Conservation (phyloP, 441 rosid species). For the Gossypium trilobum region DNA sequence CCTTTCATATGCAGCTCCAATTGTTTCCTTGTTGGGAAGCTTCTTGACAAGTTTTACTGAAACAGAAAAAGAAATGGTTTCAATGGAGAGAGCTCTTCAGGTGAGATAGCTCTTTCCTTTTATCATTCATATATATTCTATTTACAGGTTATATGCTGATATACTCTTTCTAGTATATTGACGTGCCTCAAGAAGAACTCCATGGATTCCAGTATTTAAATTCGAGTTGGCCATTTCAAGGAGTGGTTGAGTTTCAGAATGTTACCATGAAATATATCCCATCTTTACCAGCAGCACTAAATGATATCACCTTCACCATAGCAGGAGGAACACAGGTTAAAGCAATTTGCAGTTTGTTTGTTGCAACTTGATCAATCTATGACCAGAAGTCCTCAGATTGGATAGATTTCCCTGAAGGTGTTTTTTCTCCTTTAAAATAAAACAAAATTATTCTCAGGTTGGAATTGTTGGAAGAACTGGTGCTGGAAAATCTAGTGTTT, state of each 20-base stretch:
- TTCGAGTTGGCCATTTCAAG: constrained; percentile 66
- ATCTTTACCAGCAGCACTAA: constrained; percentile 65
- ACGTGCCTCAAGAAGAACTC: constrained; percentile 75
- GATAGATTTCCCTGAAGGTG: not conserved
- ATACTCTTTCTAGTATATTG: constrained; percentile 62
- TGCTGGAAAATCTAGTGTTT: constrained; percentile 85
- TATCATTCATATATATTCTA: not conserved
- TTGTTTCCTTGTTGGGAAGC: constrained; percentile 76
- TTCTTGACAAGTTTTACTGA: constrained; percentile 91
- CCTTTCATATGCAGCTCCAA: constrained; percentile 84
- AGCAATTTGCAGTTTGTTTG: constrained; percentile 6
- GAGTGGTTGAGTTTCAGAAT: constrained; percentile 60
- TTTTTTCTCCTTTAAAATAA: not conserved
- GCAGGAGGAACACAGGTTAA: constrained; percentile 64
- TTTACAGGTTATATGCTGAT: constrained; percentile 9
- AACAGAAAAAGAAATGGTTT: constrained; percentile 96
- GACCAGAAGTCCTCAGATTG: not conserved
- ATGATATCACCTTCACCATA: constrained; percentile 47
- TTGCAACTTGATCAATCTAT: constrained; percentile 2
- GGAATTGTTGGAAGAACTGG: constrained; percentile 96
- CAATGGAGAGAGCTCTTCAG: constrained; percentile 85
- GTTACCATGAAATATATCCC: constrained; percentile 75
- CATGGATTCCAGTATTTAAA: constrained; percentile 38
- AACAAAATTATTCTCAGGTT: constrained; percentile 36
- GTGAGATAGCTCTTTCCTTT: constrained; percentile 27